Base-by-base conservation (phyloP, 1,284 basidiomycete species). In the Irpex rosettiformis region DNA sequence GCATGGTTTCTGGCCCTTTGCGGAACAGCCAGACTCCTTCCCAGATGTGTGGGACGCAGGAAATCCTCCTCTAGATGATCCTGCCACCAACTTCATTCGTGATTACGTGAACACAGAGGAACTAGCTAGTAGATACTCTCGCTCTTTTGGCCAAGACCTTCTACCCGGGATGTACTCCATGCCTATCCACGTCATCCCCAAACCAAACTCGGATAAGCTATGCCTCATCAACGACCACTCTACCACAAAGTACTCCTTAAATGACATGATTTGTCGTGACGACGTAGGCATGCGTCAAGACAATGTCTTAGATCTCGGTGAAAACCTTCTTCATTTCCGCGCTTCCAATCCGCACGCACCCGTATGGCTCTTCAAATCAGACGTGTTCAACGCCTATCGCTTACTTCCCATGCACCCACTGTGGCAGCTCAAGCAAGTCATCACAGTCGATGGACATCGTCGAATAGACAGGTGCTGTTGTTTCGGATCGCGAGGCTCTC, bases 351-450 rank as follows among this genome's bases (percentile, higher is more conserved):
- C 61, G 0, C 28, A 58, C 2, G n/a, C 24, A 0, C 53, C 60
- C 2, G 25, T 73, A 0, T 62, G 62, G 1, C 55, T 75, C 1
- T 77, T 65, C 63, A 79, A 79, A 42, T 73, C 70, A 0, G 77
- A 81, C 48, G 70, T 80, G 0, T 53, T 69, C 0, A 64, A 72
- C 13, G 78, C 79, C 0, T 81, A 75, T 45, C 64, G 68, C 0
- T 62, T 65, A 0, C 61, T 77, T 1, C 78, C 77, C 0, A 67
- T 78, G 61, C 73, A 77, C 45, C 72, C 70, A 0, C 53, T 69
- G 0, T 81, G 77, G 78, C 79, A 81, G 54, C 57, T 80, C 3
- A 73, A 74, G 42, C 78, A 81, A 42, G 60, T 77, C 0, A 66
- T 73, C 0, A 70, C 65, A 0, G 61, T 79, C 6, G 62, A 70